phyloP scores from a whole-genome alignment of 768 basidiomycete genomes.

The Tulasnella sp. region DNA sequence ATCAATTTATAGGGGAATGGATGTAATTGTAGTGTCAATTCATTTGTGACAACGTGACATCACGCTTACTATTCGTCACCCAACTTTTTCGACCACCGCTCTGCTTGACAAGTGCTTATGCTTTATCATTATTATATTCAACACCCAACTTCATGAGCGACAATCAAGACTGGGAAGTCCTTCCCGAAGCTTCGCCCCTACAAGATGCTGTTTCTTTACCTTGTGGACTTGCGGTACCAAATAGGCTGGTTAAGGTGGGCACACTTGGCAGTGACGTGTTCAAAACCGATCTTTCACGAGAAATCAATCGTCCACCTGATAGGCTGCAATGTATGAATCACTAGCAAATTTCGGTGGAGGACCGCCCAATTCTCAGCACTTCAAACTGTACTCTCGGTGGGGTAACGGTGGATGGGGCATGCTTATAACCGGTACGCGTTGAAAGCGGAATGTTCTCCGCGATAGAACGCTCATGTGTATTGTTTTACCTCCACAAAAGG shows the following conservation, averaged over 20 bases:
- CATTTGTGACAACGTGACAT: neutral
- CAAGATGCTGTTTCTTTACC: constrained; percentile 17
- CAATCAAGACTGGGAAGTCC: neutral
- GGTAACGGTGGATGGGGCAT: constrained; percentile 77
- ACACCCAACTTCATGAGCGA: neutral
- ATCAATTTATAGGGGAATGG: neutral
- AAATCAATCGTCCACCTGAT: neutral
- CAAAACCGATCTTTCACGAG: neutral
- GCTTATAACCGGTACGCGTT: constrained; percentile 62
- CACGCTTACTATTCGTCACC: neutral
- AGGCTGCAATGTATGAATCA: constrained; percentile 93
- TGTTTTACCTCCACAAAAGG: constrained; percentile 27
- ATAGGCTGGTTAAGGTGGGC: constrained; percentile 49
- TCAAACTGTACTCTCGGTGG: constrained; percentile 70
- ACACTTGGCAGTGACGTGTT: neutral
- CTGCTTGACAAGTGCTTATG: neutral
- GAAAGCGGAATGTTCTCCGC: neutral
- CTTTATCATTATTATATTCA: neutral
- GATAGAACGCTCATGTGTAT: neutral
- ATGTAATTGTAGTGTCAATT: neutral
- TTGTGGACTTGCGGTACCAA: constrained; percentile 34
- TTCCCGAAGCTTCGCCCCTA: neutral
- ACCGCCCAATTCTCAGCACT: constrained; percentile 62
- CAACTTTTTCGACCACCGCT: neutral
- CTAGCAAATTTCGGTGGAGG: constrained; percentile 63